These are phyloP conservation scores for Xerocomellus dryophilus DNA, from an alignment of 768 basidiomycete genomes.

Conservation along the genomic window DNA sequence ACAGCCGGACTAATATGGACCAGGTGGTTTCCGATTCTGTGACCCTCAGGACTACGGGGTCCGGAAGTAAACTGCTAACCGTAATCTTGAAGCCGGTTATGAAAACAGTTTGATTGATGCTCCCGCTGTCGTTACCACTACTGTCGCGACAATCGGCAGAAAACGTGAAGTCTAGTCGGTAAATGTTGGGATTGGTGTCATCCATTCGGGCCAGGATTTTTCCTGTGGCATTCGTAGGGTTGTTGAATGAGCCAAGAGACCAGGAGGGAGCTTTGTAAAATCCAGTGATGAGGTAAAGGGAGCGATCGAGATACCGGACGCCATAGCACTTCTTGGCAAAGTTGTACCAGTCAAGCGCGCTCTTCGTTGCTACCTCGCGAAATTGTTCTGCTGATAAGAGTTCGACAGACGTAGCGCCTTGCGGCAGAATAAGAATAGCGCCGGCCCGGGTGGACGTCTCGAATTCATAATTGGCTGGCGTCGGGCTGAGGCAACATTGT, in stretches of 20 bases:
- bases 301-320: background rate
- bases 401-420: background rate
- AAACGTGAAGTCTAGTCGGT: background rate
- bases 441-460: background rate
- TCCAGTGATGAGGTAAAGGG: slow-evolving; percentile 2
- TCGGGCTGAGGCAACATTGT: background rate
- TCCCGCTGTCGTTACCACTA: background rate
- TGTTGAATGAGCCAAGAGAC: background rate
- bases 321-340: background rate
- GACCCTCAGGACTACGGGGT: background rate
- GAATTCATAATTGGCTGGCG: background rate
- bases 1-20: background rate
- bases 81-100: background rate
- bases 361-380: background rate
- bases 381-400: background rate
- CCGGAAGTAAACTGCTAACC: background rate
- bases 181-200: background rate
- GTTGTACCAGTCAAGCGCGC: background rate
- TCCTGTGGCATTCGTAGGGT: background rate
- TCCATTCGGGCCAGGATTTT: background rate
- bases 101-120: background rate
- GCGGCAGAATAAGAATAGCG: background rate
- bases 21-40: background rate
- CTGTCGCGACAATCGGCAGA: background rate
- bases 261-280: background rate